A percentile compares a stretch with the other conserved stretches of the same genome.
Conservation (phyloP, 805 yeast genomes). For the Cyberlindnera euphorbiiphila region DNA sequence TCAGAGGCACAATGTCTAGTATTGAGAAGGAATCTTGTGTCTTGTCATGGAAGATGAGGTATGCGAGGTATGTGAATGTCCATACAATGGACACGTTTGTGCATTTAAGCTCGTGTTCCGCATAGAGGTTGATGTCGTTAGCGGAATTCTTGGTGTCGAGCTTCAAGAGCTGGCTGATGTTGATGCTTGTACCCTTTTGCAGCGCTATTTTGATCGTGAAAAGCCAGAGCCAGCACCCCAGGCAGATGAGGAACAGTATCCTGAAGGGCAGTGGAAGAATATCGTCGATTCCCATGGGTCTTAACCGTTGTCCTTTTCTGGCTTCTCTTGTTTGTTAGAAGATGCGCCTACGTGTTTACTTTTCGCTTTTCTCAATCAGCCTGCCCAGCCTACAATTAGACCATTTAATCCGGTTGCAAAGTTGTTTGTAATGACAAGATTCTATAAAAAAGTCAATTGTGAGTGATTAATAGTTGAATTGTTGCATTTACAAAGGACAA, state of each 20-base stretch:
- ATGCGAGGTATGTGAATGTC: constrained; percentile 3
- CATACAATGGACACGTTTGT: constrained; percentile 7
- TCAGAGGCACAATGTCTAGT: constrained; percentile 15
- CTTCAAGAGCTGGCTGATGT: constrained; percentile 11
- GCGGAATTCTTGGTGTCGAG: constrained; percentile 12
- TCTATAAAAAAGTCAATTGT: too few relatives aligned
- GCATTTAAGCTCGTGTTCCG: constrained; percentile 4
- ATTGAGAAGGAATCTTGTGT: constrained; percentile 1
- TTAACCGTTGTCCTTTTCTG: not conserved
- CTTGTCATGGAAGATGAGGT: constrained; percentile 2
- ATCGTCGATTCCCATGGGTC: constrained; percentile 10
- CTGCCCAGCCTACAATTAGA: too few relatives aligned
- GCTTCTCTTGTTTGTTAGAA: too few relatives aligned
- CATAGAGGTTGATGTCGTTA: not conserved
- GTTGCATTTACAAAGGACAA: too few relatives aligned
- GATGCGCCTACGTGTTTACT: too few relatives aligned
- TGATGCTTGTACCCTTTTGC: constrained; percentile 9
- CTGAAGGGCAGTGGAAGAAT: constrained; percentile 17
- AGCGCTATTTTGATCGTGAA: constrained; percentile 3
- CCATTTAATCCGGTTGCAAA: too few relatives aligned
- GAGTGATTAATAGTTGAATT: too few relatives aligned
- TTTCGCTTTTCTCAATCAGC: too few relatives aligned
- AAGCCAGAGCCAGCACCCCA: constrained; percentile 17
- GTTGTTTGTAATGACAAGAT: too few relatives aligned
- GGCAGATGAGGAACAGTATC: constrained; percentile 4